These are phyloP conservation scores for Penicillium paneum DNA, from an alignment of 2,329 filamentous ascomycete genomes.

Conservation along the genomic window DNA sequence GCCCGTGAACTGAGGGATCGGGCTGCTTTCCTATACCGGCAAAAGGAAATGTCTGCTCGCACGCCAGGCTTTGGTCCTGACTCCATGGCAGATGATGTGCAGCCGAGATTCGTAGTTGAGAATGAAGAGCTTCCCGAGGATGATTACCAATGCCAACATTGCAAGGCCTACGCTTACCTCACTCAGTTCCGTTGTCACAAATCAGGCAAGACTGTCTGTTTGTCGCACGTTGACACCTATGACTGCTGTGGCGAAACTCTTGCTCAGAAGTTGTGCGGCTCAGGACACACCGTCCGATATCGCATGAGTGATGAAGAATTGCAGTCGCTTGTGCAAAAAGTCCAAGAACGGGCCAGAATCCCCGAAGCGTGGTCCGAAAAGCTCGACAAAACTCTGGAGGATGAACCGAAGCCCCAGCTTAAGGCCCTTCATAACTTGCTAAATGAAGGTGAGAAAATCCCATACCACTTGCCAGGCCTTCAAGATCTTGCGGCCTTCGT, in stretches of 20 bases:
- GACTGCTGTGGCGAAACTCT: conserved; percentile 73
- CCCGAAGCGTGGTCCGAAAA: conserved; percentile 91
- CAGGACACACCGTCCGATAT: conserved; percentile 72
- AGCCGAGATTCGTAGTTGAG: conserved; percentile 62
- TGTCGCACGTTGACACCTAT: conserved; percentile 74
- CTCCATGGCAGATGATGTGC: conserved; percentile 49
- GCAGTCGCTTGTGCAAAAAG: conserved; percentile 64
- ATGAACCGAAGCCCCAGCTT: conserved; percentile 78
- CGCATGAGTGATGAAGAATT: conserved; percentile 73
- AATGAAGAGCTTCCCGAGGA: conserved; percentile 81
- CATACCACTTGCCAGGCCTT: conserved; percentile 80
- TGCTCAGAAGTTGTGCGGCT: conserved; percentile 63
- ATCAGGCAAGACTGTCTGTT: conserved; percentile 76
- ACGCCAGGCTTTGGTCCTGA: conserved; percentile 53
- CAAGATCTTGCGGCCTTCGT: conserved; percentile 83
- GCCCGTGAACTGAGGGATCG: conserved; percentile 69
- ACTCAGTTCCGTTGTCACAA: conserved; percentile 84
- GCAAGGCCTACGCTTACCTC: conserved; percentile 87
- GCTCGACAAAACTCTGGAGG: conserved; percentile 77
- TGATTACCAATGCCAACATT: conserved; percentile 86
- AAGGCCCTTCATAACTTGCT: conserved; percentile 81
- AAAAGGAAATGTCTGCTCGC: conserved; percentile 56
- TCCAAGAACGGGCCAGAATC: conserved; percentile 78
- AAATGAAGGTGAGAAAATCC: conserved; percentile 93
- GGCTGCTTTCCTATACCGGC: conserved; percentile 64